phyloP scores from a whole-genome alignment of 1,139 yeast species.

The Yamadazyma triangularis region DNA sequence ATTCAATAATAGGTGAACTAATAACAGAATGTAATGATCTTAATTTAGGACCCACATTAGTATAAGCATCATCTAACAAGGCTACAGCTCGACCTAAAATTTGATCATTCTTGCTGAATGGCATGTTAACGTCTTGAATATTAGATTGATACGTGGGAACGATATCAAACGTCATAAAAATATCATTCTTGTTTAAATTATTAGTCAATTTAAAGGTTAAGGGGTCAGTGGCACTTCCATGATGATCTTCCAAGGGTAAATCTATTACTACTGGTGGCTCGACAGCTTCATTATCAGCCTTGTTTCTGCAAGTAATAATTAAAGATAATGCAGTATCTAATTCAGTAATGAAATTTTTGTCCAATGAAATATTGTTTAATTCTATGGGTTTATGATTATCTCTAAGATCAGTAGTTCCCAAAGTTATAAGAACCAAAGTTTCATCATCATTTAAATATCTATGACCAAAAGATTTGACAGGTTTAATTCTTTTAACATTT shows the following conservation, averaged over 20 bases:
- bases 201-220: constrained; percentile 64
- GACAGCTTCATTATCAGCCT: constrained; percentile 36
- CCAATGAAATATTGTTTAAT: constrained; percentile 57
- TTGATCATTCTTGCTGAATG: constrained; percentile 28
- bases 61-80: constrained; percentile 55
- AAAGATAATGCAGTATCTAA: constrained; percentile 85
- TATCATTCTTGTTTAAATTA: constrained; percentile 46
- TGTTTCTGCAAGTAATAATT: constrained; percentile 55
- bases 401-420: constrained; percentile 83
- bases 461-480: constrained; percentile 85
- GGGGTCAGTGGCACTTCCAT: constrained; percentile 78
- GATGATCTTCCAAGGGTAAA: constrained; percentile 78
- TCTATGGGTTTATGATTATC: constrained; percentile 58
- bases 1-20: constrained; percentile 76
- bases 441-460: constrained; percentile 62
- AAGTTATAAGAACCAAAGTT: constrained; percentile 66
- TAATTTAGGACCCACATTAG: constrained; percentile 67
- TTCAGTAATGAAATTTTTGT: constrained; percentile 75
- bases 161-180: constrained; percentile 74
- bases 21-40: constrained; percentile 64
- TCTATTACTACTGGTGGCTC: constrained; percentile 73
- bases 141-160: constrained; percentile 79
- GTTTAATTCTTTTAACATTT: constrained; percentile 29
- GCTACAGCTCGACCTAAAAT: constrained; percentile 88
- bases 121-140: constrained; percentile 7